Evolutionary conservation across 331 rosid species (phyloP).

Genomic region (Dryas integrifolia): DNA sequence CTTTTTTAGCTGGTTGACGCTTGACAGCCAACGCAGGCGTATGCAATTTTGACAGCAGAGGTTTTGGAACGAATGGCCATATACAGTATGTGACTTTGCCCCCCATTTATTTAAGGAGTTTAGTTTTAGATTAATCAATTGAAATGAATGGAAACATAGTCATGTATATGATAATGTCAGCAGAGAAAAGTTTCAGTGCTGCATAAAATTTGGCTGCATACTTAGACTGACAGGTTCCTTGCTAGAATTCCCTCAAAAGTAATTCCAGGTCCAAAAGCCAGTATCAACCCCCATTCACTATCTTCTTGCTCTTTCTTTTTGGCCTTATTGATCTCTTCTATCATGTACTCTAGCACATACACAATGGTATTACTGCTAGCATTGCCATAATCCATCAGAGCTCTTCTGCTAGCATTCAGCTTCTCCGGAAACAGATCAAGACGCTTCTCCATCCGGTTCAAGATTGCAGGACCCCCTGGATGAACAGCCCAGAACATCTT

Average conservation of each 20-base stretch:
- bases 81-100: too few relatives aligned
- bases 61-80: too few relatives aligned
- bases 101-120: neutral
- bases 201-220: neutral
- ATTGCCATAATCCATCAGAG: conserved; percentile 82
- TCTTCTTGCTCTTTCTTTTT: conserved; percentile 40
- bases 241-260: conserved; percentile 89
- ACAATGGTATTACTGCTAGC: conserved; percentile 87
- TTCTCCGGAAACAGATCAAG: conserved; percentile 77
- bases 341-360: conserved; percentile 81
- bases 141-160: neutral
- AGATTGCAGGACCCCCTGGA: conserved; percentile 88
- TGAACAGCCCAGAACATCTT: conserved; percentile 87
- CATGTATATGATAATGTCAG: too few relatives aligned
- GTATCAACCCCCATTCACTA: conserved; percentile 73
- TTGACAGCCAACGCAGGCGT: too few relatives aligned
- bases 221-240: conserved; percentile 55
- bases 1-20: too few relatives aligned
- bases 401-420: conserved; percentile 69
- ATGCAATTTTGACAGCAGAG: too few relatives aligned
- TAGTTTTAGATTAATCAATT: neutral
- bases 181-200: too few relatives aligned
- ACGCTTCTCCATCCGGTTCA: conserved; percentile 72
- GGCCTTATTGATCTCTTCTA: conserved; percentile 56
- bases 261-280: conserved; percentile 97